Conservation (phyloP, 192 early-diverging fungal species). For the Linnemannia elongata region DNA sequence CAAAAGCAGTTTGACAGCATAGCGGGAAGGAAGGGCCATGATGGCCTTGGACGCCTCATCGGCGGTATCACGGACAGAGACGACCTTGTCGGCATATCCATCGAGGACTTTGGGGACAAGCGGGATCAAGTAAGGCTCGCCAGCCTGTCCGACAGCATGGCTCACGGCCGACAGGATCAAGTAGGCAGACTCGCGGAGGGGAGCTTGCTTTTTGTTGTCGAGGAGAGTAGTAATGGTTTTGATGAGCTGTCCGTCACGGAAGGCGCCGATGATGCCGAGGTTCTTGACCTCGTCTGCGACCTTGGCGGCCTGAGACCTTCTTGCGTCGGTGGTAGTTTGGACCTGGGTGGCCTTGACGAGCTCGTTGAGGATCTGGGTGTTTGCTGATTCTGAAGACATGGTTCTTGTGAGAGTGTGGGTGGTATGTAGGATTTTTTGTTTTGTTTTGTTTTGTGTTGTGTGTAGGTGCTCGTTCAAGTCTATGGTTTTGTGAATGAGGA, state of each 20-base stretch:
- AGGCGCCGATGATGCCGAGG: constrained; percentile 69
- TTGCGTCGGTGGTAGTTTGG: constrained; percentile 27
- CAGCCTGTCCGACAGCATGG: constrained; percentile 66
- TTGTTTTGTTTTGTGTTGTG: neutral
- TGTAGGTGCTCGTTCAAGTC: neutral
- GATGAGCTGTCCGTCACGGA: constrained; percentile 68
- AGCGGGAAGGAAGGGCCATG: constrained; percentile 58
- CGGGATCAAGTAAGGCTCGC: constrained; percentile 76
- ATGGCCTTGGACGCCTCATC: constrained; percentile 58
- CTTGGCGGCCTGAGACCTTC: constrained; percentile 59
- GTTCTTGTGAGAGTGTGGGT: constrained; percentile 18
- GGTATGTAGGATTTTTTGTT: neutral
- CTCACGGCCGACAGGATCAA: constrained; percentile 69
- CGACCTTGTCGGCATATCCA: constrained; percentile 68
- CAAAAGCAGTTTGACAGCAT: constrained; percentile 66
- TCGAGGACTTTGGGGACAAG: constrained; percentile 74
- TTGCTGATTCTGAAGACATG: constrained; percentile 21
- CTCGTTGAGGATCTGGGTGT: constrained; percentile 53
- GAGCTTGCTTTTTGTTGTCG: constrained; percentile 75
- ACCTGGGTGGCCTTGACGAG: constrained; percentile 55
- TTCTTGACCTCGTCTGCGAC: constrained; percentile 62
- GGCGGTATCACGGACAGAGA: constrained; percentile 58
- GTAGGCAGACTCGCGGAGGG: constrained; percentile 71
- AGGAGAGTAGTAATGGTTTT: constrained; percentile 68
- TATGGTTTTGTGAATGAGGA: constrained; percentile 5